Conservation (phyloP, 306 rosid species). For the Astragalus glycyphyllos region DNA sequence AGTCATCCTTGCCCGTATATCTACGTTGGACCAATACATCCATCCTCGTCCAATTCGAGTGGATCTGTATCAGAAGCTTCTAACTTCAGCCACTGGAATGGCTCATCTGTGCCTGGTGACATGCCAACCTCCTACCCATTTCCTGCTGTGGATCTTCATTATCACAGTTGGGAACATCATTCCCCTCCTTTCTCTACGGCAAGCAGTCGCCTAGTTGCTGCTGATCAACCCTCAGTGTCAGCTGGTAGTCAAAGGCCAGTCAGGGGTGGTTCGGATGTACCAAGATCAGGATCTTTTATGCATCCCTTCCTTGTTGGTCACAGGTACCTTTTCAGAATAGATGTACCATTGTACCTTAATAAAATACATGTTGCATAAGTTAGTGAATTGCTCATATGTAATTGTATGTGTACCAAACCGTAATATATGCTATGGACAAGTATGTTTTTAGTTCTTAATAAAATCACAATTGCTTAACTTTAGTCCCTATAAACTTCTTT, state of each 20-base stretch:
- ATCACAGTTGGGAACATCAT: conserved; percentile 92
- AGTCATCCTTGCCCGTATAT: conserved; percentile 91
- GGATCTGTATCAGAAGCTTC: conserved; percentile 83
- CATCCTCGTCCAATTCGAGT: conserved; percentile 84
- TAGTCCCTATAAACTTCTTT: too few relatives aligned
- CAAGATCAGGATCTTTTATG: conserved; percentile 81
- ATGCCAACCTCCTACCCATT: conserved; percentile 75
- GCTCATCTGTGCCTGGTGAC: conserved; percentile 79
- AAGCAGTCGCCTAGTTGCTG: conserved; percentile 61
- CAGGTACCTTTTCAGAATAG: conserved; percentile 61
- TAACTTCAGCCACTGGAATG: conserved; percentile 78
- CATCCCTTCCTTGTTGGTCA: conserved; percentile 89
- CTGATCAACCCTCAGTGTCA: conserved; percentile 71
- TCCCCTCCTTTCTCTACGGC: conserved; percentile 79
- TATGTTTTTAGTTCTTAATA: too few relatives aligned
- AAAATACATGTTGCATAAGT: background rate
- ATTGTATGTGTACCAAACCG: conserved; percentile 5
- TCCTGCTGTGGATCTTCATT: conserved; percentile 91
- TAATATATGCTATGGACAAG: conserved; percentile 3
- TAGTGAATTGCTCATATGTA: conserved; percentile 9
- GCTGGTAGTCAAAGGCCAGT: conserved; percentile 75
- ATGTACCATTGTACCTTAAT: background rate
- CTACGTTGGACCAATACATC: conserved; percentile 89
- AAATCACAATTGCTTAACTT: too few relatives aligned
- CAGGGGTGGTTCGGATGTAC: conserved; percentile 69